These are phyloP conservation scores for Aspergillus proliferans DNA, from an alignment of 2,329 filamentous ascomycete genomes.

Conservation along the genomic window DNA sequence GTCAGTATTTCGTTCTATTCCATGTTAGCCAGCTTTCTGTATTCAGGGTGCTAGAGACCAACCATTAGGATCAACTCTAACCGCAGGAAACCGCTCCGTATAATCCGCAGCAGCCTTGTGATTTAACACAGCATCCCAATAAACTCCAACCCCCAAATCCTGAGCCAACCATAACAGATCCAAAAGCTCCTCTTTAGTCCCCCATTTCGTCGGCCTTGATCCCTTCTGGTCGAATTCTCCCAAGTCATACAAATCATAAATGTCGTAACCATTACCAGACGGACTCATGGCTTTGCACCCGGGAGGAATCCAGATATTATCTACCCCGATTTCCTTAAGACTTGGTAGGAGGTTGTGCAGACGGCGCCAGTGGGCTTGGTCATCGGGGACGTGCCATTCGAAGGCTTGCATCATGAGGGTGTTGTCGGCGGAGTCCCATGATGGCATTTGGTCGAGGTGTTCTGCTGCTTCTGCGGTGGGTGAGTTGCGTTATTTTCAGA, in stretches of 20 bases:
- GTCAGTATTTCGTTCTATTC: slow-evolving; percentile 49
- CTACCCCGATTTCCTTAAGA: slow-evolving; percentile 56
- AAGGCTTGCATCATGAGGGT: slow-evolving; percentile 61
- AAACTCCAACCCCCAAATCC: slow-evolving; percentile 50
- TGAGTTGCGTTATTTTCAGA: neutral
- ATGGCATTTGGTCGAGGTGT: slow-evolving; percentile 19
- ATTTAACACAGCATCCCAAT: slow-evolving; percentile 68
- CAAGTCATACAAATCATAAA: slow-evolving; percentile 64
- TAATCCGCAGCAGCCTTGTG: slow-evolving; percentile 65
- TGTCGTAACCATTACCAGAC: slow-evolving; percentile 61
- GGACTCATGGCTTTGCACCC: slow-evolving; percentile 61
- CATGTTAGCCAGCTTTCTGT: neutral
- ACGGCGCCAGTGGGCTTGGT: slow-evolving; percentile 56
- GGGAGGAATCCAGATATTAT: slow-evolving; percentile 63
- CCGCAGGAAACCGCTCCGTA: slow-evolving; percentile 56
- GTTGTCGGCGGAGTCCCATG: slow-evolving; percentile 30
- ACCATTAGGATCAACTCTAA: slow-evolving; percentile 56
- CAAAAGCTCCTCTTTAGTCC: slow-evolving; percentile 55
- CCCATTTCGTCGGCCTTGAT: slow-evolving; percentile 60
- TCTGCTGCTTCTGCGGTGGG: slow-evolving; percentile 16
- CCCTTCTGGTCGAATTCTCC: slow-evolving; percentile 71
- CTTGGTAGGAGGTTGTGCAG: slow-evolving; percentile 48
- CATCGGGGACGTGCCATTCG: slow-evolving; percentile 64
- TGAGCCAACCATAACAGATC: slow-evolving; percentile 48
- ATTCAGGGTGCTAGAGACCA: slow-evolving; percentile 1